These are phyloP conservation scores for Cordyceps farinosa DNA, from an alignment of 2,329 filamentous ascomycete species.

Conservation along the genomic window DNA sequence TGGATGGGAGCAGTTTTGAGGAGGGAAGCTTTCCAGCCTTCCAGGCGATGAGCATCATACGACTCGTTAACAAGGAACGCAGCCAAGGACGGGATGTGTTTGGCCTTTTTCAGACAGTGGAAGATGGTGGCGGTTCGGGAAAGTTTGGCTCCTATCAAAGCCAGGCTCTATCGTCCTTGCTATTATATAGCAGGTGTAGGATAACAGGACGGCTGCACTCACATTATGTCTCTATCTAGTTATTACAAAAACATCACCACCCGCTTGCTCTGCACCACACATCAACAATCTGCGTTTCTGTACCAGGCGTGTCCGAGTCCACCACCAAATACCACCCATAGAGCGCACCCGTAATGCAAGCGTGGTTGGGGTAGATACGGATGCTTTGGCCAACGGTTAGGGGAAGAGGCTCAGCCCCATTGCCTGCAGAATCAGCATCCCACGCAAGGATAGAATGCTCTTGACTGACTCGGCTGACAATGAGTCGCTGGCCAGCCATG, in stretches of 20 bases:
- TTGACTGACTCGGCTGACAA: constrained; percentile 60
- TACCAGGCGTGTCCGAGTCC: constrained; percentile 43
- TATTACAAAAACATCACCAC: constrained; percentile 28
- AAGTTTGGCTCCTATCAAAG: constrained; percentile 20
- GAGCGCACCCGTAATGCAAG: constrained; percentile 58
- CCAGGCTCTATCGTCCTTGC: constrained; percentile 12
- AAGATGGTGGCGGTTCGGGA: constrained; percentile 19
- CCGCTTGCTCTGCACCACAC: constrained; percentile 59
- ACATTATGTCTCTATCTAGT: constrained; percentile 2
- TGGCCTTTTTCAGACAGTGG: constrained; percentile 19
- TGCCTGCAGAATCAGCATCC: constrained; percentile 31
- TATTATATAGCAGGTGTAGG: constrained; percentile 17
- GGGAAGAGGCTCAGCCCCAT: constrained; percentile 27
- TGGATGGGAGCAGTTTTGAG: constrained; percentile 19
- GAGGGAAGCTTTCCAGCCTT: constrained; percentile 25
- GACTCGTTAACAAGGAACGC: constrained; percentile 20
- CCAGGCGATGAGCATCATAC: constrained; percentile 21
- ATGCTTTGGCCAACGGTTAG: constrained; percentile 42
- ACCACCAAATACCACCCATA: constrained; percentile 57
- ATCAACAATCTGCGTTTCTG: constrained; percentile 44
- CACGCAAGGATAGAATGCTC: constrained; percentile 60
- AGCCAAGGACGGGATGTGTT: constrained; percentile 16
- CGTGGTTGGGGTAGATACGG: constrained; percentile 60
- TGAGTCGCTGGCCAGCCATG: constrained; percentile 34
- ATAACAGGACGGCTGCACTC: constrained; percentile 11